Evolutionary conservation across 192 early-diverging fungal species (phyloP), one percentile per base, ranked within the genome.

Genomic region (Entomortierella lignicola): DNA sequence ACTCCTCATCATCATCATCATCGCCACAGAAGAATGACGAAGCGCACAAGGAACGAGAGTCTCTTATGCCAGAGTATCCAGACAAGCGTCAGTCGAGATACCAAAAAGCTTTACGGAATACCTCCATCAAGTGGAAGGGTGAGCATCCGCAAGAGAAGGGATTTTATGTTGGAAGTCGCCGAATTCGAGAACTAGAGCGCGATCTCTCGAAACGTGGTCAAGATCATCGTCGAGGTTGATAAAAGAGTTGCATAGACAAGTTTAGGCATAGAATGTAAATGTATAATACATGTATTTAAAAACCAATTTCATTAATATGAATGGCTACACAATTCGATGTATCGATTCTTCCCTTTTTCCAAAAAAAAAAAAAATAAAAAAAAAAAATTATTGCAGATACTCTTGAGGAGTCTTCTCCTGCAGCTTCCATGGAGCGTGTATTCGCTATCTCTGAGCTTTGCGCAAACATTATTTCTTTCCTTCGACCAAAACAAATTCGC

Each of bases 71-170:
- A n/a, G 41, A 39, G n/a, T 23, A 63, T 17, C 17, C 65, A 0
- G 75, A 79, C 32, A 79, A 70, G 52, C 44, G 56, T 0, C 53
- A 34, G 11, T 48, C 60, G 10, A 29, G 67, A 20, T 61, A 65
- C 29, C 55, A 79, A 29, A 79, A 70, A 43, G 37, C 42, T 44
- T 18, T 70, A 4, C 66, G 75, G n/a, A 69, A 79, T 18, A 79
- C 75, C 18, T 60, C 75, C 8, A 70, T 79, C 63, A 79, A 79
- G 52, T 79, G 75, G 75, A 79, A 79, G 56, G 75, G 75, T 3
- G 67, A 69, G 31, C 75, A 79, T 41, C 62, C 67, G 0, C 75
- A 77, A 23, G 73, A 79, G 56, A 79, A 70, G 52, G 75, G 75
- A 6, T 65, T 79, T 17, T 61, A 66, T 37, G 56, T 79, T 18